A percentile compares a stretch with the other conserved stretches of the same genome.
Conservation (phyloP, 2,329 filamentous ascomycete species). For the Phoma sp. region DNA sequence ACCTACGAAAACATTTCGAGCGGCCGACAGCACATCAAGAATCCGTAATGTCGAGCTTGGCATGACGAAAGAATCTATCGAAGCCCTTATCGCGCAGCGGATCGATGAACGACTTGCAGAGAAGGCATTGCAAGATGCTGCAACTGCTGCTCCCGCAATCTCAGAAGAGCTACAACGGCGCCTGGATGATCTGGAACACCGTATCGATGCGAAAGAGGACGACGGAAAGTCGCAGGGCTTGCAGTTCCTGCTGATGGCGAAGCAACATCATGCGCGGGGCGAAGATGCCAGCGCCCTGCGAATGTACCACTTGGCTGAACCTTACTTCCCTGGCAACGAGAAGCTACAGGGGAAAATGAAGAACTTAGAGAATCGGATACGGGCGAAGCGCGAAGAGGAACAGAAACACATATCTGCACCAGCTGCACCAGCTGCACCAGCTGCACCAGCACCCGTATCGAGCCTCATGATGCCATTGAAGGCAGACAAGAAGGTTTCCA, state of each 20-base stretch:
- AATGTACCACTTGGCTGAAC: conserved; percentile 85
- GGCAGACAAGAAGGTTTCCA: conserved; percentile 28
- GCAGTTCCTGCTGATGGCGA: conserved; percentile 86
- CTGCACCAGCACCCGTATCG: conserved; percentile 19
- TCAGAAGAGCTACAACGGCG: conserved; percentile 81
- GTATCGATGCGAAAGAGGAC: conserved; percentile 75
- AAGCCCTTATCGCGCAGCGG: conserved; percentile 90
- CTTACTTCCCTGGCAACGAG: conserved; percentile 84
- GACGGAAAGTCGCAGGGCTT: conserved; percentile 82
- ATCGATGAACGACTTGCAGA: conserved; percentile 87
- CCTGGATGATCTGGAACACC: conserved; percentile 82
- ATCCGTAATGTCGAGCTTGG: conserved; percentile 38
- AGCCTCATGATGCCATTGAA: conserved; percentile 48
- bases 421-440: conserved; percentile 10
- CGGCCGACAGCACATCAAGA: conserved; percentile 45
- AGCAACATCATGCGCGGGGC: conserved; percentile 85
- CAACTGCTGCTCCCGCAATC: conserved; percentile 59
- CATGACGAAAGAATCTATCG: conserved; percentile 73
- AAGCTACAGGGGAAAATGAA: conserved; percentile 71
- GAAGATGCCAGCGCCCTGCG: conserved; percentile 79
- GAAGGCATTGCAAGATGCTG: conserved; percentile 67
- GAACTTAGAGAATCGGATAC: conserved; percentile 60
- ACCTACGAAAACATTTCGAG: conserved; percentile 50
- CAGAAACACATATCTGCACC: conserved; percentile 25
- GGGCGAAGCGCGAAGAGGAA: conserved; percentile 47